A percentile compares a stretch with the other conserved stretches of the same genome.
Conservation (phyloP, 78 protist species). For the Dictyostelium intermedium region DNA sequence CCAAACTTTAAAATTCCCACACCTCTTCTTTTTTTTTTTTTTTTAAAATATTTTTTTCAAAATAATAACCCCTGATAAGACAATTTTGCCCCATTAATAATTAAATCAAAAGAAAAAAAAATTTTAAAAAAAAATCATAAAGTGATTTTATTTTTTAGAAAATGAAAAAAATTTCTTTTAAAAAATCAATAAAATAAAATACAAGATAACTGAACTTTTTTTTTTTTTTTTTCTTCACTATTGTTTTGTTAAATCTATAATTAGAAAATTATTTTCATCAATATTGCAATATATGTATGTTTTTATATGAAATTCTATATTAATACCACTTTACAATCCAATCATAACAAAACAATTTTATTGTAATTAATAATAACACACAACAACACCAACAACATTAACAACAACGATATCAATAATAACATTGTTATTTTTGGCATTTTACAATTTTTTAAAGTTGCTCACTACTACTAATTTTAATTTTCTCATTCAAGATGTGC, state of each 20-base stretch:
- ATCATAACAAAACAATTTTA: neutral
- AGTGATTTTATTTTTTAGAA: neutral
- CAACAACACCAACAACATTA: neutral
- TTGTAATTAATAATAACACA: no score
- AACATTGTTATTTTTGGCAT: neutral
- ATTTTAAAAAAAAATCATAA: neutral
- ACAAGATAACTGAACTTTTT: neutral
- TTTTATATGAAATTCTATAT: neutral
- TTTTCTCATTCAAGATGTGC: neutral
- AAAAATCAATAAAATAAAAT: neutral
- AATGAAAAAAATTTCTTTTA: neutral
- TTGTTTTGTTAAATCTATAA: neutral
- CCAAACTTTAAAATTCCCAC: neutral
- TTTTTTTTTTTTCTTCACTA: neutral
- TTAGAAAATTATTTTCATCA: neutral
- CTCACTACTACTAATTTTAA: neutral
- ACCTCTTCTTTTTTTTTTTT: neutral
- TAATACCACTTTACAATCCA: neutral
- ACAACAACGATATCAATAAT: neutral
- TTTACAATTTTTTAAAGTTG: neutral
- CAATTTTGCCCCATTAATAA: neutral
- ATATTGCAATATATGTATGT: neutral
- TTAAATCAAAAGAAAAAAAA: neutral
- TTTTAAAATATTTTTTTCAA: neutral
- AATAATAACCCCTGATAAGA: neutral